Evolutionary conservation across 1,284 basidiomycete genomes (phyloP).

Genomic region (Cryptococcus sp.): DNA sequence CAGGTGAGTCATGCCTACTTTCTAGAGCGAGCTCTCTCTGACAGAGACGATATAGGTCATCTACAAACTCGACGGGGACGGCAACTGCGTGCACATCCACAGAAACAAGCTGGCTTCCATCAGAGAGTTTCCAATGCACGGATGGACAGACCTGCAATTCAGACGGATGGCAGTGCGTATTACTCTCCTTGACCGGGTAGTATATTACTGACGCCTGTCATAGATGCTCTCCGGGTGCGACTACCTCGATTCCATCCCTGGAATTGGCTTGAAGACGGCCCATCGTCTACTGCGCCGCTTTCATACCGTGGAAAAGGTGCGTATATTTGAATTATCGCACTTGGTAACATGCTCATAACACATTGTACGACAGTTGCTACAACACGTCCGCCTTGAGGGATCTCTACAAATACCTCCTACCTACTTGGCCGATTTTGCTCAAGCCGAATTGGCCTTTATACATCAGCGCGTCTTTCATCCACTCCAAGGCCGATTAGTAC

Average conservation of each 20-base stretch:
- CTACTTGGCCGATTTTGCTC: conserved; percentile 67
- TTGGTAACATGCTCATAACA: background rate
- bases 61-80: conserved; percentile 82
- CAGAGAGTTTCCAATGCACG: conserved; percentile 72
- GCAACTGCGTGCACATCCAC: conserved; percentile 76
- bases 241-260: conserved; percentile 94
- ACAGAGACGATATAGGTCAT: conserved; percentile 41
- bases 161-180: conserved; percentile 74
- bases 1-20: conserved; percentile 60
- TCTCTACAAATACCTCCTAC: conserved; percentile 75
- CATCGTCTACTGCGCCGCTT: conserved; percentile 76
- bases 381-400: conserved; percentile 76
- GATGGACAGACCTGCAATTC: conserved; percentile 89
- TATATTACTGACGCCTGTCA: background rate
- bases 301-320: conserved; percentile 81
- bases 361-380: conserved; percentile 57
- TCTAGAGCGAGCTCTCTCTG: too few species aligned
- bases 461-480: conserved; percentile 95
- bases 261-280: conserved; percentile 96
- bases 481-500: conserved; percentile 62
- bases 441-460: conserved; percentile 90
- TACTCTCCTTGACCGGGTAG: background rate
- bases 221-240: conserved; percentile 94
- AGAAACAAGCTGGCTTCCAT: conserved; percentile 74
- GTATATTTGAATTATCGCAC: background rate